These are phyloP conservation scores for Entomortierella parvispora DNA, from an alignment of 192 early-diverging fungal genomes.

Conservation along the genomic window DNA sequence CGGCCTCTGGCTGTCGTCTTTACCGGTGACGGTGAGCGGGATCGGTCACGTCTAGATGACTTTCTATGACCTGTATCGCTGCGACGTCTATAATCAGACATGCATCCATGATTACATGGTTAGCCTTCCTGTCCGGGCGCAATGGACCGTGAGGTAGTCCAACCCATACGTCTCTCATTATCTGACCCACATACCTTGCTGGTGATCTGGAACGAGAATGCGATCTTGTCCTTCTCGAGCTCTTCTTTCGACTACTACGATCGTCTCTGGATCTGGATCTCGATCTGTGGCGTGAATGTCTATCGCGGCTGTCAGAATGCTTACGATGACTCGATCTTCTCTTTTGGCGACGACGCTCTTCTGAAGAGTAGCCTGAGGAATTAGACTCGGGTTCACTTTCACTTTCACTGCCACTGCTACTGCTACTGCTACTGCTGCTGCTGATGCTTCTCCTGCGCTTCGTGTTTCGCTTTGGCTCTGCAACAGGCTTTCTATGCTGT, in stretches of 20 bases:
- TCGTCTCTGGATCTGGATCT: constrained; percentile 1
- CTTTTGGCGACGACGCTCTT: constrained; percentile 11
- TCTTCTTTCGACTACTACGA: not conserved
- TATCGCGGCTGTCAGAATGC: not conserved
- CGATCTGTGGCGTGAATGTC: constrained; percentile 14
- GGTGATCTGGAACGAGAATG: constrained; percentile 8
- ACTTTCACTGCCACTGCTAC: constrained; percentile 5
- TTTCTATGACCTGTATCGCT: not conserved
- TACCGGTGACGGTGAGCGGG: constrained; percentile 14
- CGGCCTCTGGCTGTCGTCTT: not conserved
- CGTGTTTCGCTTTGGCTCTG: constrained; percentile 3
- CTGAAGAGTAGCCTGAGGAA: constrained; percentile 7
- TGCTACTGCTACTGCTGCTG: constrained; percentile 1
- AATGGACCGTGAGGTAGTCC: no score
- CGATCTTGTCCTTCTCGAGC: constrained; percentile 7
- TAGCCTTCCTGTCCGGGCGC: no score
- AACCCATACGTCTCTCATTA: no score
- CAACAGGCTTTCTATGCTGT: not conserved
- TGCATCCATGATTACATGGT: no score
- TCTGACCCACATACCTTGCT: constrained; percentile 8
- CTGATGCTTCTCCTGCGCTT: constrained; percentile 16
- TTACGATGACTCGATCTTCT: constrained; percentile 7
- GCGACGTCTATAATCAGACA: constrained; percentile 17
- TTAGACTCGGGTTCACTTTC: not conserved
- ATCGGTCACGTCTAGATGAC: not conserved